Evolutionary conservation across 1,284 basidiomycete genomes (phyloP).

Genomic region (Ustilago shanxiensis): DNA sequence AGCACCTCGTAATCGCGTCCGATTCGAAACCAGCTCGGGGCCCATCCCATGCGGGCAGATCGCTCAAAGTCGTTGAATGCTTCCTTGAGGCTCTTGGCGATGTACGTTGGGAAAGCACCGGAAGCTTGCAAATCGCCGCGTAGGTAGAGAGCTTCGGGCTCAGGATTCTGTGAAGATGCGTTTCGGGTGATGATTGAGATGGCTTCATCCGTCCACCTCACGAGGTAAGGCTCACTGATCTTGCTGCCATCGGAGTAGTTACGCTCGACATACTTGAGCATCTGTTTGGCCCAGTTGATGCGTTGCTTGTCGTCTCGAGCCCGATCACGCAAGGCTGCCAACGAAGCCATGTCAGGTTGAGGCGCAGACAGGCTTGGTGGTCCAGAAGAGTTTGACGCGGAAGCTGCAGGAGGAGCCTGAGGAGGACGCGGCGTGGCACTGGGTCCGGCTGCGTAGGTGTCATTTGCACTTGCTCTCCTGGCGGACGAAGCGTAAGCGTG

Average conservation of each 20-base stretch:
- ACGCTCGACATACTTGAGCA: conserved; percentile 80
- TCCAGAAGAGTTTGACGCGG: conserved; percentile 5
- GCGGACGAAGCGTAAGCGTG: conserved; percentile 8
- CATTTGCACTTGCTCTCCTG: conserved; percentile 25
- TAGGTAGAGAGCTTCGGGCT: conserved; percentile 81
- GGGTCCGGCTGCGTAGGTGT: conserved; percentile 10
- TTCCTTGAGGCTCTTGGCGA: conserved; percentile 77
- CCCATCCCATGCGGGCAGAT: conserved; percentile 65
- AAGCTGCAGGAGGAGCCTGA: conserved; percentile 10
- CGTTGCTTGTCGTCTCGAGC: conserved; percentile 75
- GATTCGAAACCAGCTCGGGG: conserved; percentile 81
- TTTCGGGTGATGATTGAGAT: conserved; percentile 58
- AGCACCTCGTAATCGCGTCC: conserved; percentile 92
- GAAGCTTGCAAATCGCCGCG: conserved; percentile 80
- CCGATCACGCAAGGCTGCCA: conserved; percentile 51
- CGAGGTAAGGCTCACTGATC: conserved; percentile 78
- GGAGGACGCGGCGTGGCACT: not conserved
- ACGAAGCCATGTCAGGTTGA: conserved; percentile 58
- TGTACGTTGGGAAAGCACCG: conserved; percentile 74
- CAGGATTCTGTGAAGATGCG: conserved; percentile 69
- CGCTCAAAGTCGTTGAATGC: conserved; percentile 85
- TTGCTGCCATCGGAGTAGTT: conserved; percentile 54
- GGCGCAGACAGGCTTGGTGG: conserved; percentile 52
- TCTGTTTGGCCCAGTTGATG: conserved; percentile 82
- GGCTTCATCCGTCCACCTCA: conserved; percentile 77